Conservation (phyloP, 257 asterid species). For the Penstemon barbatus region DNA sequence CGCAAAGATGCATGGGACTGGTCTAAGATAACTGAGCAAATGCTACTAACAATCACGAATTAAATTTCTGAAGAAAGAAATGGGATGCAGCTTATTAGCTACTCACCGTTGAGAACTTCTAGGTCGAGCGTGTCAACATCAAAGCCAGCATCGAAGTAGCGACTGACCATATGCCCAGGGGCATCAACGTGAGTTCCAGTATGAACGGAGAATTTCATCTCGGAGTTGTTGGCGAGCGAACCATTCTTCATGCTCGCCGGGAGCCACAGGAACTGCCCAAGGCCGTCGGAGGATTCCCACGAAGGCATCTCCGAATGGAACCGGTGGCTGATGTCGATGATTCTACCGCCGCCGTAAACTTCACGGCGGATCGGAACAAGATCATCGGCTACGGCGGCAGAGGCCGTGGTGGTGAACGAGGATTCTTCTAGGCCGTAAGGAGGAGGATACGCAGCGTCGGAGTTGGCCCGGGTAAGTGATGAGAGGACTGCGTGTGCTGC, state of each 20-base stretch:
- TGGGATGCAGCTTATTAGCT: neutral
- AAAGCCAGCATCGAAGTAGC: constrained; percentile 86
- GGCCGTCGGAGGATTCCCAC: constrained; percentile 67
- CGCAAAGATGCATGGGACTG: too few relatives aligned
- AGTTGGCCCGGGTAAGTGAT: constrained; percentile 27
- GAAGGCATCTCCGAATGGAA: constrained; percentile 67
- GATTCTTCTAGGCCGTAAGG: constrained; percentile 59
- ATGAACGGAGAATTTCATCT: constrained; percentile 80
- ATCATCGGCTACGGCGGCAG: constrained; percentile 29
- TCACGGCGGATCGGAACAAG: constrained; percentile 72
- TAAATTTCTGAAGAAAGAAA: neutral
- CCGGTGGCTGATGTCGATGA: constrained; percentile 81
- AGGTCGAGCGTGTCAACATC: constrained; percentile 97
- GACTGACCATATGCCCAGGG: constrained; percentile 86
- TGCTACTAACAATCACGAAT: neutral
- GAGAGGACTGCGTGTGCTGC: constrained; percentile 29
- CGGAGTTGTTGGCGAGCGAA: constrained; percentile 74
- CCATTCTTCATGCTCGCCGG: constrained; percentile 86
- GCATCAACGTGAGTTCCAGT: constrained; percentile 99
- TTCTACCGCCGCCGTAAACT: constrained; percentile 79
- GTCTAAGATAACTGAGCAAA: neutral
- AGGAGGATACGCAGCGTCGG: constrained; percentile 65
- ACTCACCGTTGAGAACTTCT: constrained; percentile 76
- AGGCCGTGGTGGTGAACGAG: constrained; percentile 19
- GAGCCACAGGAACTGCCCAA: constrained; percentile 78